Base-by-base conservation (phyloP, 1,284 basidiomycete species). In the Singerocomus inundabilis region DNA sequence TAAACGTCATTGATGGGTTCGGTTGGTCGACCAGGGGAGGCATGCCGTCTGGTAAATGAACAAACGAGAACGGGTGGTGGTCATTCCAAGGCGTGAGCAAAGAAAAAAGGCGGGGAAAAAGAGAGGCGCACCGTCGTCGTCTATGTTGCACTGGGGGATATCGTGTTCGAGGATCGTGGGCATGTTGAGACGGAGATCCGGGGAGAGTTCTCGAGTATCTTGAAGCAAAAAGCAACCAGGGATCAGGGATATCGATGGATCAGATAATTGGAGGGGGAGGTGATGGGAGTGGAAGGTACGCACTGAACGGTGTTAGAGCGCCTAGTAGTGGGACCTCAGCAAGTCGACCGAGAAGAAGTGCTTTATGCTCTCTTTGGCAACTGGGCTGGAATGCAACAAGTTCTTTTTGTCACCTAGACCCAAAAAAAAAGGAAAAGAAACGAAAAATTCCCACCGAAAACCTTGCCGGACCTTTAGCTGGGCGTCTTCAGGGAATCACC, bases 11-110 rank as follows among this genome's bases (percentile, higher is more conserved):
- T 21, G 70, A 64, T 47, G 75, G 69, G 50, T 66, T 70, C 48
- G 76, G 77, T 54, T 74, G 71, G 61, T 78, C 76, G 53, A 79
- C 77, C 60, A 78, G 72, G 24, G 76, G 73, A 15, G 76, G 76
- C 75, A 78, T 74, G 42, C 72, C 73, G 54, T 73, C 72, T 70
- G 56, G 53, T 33, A 35, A 40, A 44, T 38, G 24, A n/a, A n/a
- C 39, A 32, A 46, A 46, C 55, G 48, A 66, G 57, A 30, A 54
- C 11, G 43, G 45, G 41, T 18, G 25, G 28, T 32, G 21, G 39
- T 25, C 3, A 54, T 8, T 37, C 24, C 18, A 11, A 29, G 36
- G 24, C 42, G 2, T 2, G n/a, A n/a, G n/a, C n/a, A n/a, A n/a
- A 33, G 8, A 30, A 38, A 38, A 18, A 4, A n/a, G n/a, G n/a